Evolutionary conservation across 306 rosid species (phyloP), one percentile per base, ranked within the genome.

Genomic region (Cicer arietinum): DNA sequence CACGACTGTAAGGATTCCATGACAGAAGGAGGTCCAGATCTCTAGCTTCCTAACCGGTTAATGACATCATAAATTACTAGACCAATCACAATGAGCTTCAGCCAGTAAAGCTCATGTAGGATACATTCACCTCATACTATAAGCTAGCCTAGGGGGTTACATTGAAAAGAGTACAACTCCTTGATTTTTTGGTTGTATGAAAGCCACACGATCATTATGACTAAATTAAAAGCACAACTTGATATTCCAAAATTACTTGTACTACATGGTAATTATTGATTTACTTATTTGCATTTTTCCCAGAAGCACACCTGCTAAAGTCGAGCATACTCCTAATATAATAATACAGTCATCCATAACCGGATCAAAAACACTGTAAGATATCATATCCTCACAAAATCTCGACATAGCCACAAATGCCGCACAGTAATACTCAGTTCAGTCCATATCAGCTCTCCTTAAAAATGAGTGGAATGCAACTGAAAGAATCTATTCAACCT

Each of bases 341-440:
- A 60, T 14, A 66, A 62, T 22, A 61, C 10, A 22, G 64, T 61
- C 74, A 78, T 67, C 53, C 50, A 69, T 44, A 79, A 22, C 65
- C 16, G 54, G 54, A 40, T 41, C 71, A 69, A 7, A 11, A 13
- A 70, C 14, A 41, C 8, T 10, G 10, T 40, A 46, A 62, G 73
- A 51, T 8, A 59, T n/a, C 67, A 43, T 20, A 46, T 20, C 79
- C 77, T 37, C 14, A 61, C 45, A 30, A 16, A 59, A 69, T 50
- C 73, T 57, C 37, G 53, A 74, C 44, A 69, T 16, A 65, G 62
- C 35, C 61, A 75, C 67, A 69, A 69, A 57, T 7, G n/a, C 54
- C 66, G 74, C 70, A 22, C 1, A 59, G 35, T 60, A 47, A 58
- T 4, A 41, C 47, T 17, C 44, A 65, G 12, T 37, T 80, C 60